Percentiles rank a stretch among this genome's conserved stretches.
Conservation (phyloP, 2,329 filamentous ascomycete species). For the Botryotinia narcissicola region DNA sequence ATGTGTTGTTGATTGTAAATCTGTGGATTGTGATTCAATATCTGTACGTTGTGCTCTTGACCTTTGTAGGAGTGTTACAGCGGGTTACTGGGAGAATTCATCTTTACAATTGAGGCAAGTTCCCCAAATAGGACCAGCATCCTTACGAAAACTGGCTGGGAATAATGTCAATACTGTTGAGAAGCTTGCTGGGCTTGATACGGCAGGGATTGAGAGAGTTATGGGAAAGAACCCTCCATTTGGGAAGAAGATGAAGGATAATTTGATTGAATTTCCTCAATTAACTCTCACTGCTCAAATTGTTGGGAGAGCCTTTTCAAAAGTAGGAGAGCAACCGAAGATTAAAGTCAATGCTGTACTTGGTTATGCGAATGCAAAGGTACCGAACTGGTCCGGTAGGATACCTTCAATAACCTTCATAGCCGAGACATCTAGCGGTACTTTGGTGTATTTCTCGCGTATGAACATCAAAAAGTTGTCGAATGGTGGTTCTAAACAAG, state of each 20-base stretch:
- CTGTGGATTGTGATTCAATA: slow-evolving; percentile 57
- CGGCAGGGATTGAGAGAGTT: slow-evolving; percentile 71
- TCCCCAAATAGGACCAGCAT: slow-evolving; percentile 70
- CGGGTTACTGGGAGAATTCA: slow-evolving; percentile 73
- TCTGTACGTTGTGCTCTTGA: slow-evolving; percentile 69
- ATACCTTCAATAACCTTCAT: slow-evolving; percentile 71
- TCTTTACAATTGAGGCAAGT: slow-evolving; percentile 81
- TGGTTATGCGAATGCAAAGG: slow-evolving; percentile 67
- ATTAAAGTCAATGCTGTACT: slow-evolving; percentile 65
- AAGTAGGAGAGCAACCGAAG: slow-evolving; percentile 46
- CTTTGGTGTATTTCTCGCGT: slow-evolving; percentile 65
- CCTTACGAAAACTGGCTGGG: slow-evolving; percentile 69
- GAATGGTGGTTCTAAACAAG: slow-evolving; percentile 53
- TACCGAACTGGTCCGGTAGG: slow-evolving; percentile 61
- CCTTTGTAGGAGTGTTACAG: slow-evolving; percentile 72
- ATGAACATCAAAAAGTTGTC: slow-evolving; percentile 63
- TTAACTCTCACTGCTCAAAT: slow-evolving; percentile 46
- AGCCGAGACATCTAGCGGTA: slow-evolving; percentile 67
- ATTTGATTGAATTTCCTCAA: slow-evolving; percentile 67
- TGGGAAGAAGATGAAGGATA: slow-evolving; percentile 65
- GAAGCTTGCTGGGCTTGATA: slow-evolving; percentile 64
- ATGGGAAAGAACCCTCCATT: slow-evolving; percentile 80
- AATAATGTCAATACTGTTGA: slow-evolving; percentile 71
- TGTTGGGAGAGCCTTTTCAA: slow-evolving; percentile 30
- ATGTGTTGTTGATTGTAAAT: slow-evolving; percentile 73